Conservation (phyloP, 2,329 filamentous ascomycete species). For the Nannizzia gypsea region DNA sequence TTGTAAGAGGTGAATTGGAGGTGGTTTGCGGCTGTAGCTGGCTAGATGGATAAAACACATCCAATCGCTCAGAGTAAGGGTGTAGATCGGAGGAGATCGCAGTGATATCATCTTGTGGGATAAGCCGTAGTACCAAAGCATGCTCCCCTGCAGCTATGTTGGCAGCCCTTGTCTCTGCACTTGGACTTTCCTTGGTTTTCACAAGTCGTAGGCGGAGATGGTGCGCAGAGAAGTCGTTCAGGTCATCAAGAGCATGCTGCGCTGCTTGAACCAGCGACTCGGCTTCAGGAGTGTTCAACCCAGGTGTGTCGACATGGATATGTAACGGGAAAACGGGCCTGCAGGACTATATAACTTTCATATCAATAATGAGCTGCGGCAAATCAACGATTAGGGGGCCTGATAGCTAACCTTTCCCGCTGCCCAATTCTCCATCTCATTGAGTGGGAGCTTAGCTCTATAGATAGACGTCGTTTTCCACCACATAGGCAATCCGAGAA, state of each 20-base stretch:
- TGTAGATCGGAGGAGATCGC: slow-evolving; percentile 52
- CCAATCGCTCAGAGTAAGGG: slow-evolving; percentile 57
- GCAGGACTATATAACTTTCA: slow-evolving; percentile 51
- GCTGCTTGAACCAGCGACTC: slow-evolving; percentile 65
- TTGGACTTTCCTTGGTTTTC: slow-evolving; percentile 22
- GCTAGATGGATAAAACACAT: slow-evolving; percentile 63
- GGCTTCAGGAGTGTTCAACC: slow-evolving; percentile 54
- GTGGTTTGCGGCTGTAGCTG: slow-evolving; percentile 55
- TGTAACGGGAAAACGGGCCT: slow-evolving; percentile 77
- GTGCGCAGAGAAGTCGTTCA: slow-evolving; percentile 76
- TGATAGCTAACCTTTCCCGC: slow-evolving; percentile 61
- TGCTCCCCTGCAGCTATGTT: slow-evolving; percentile 22
- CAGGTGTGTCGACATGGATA: slow-evolving; percentile 62
- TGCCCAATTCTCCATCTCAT: slow-evolving; percentile 82
- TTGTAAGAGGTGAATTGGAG: slow-evolving; percentile 60
- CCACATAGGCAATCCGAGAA: slow-evolving; percentile 86
- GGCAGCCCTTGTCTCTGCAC: slow-evolving; percentile 5
- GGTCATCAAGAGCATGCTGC: slow-evolving; percentile 73
- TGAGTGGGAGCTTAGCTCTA: slow-evolving; percentile 68
- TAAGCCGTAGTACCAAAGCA: slow-evolving; percentile 59
- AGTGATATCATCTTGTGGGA: slow-evolving; percentile 39
- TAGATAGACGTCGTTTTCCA: slow-evolving; percentile 91
- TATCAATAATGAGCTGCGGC: background rate
- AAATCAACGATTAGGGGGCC: background rate
- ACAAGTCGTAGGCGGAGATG: slow-evolving; percentile 61